Conservation (phyloP, 78 protist species). For the Dictyostelium brefeldianum region DNA sequence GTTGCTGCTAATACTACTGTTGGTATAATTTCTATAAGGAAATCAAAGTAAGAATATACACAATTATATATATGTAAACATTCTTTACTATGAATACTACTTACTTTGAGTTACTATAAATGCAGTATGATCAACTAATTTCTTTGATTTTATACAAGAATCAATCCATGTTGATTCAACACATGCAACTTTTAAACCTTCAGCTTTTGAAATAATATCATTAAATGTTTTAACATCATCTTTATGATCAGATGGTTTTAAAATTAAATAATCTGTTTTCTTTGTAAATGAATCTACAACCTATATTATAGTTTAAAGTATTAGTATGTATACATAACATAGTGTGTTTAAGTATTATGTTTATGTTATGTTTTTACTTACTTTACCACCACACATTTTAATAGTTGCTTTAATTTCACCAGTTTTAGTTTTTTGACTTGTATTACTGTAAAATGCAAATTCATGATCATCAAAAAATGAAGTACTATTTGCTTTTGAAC, state of each 20-base stretch:
- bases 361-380: not conserved
- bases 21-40: not conserved
- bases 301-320: not conserved
- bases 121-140: constrained; percentile 13
- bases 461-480: constrained; percentile 1
- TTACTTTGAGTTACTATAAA: constrained; percentile 15
- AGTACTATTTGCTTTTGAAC: not conserved
- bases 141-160: constrained; percentile 12
- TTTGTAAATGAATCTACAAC: not conserved
- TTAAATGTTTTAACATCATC: constrained; percentile 29
- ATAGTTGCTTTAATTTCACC: not conserved
- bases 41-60: not conserved
- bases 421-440: constrained; percentile 18
- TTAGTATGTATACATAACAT: too few relatives aligned
- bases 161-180: constrained; percentile 20
- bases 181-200: not conserved
- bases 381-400: constrained; percentile 1
- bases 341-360: too few relatives aligned
- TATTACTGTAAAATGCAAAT: not conserved
- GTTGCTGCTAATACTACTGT: not conserved
- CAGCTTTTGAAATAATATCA: constrained; percentile 10
- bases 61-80: not conserved
- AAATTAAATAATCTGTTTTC: constrained; percentile 21
- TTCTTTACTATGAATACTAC: not conserved
- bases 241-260: constrained; percentile 33